Percentiles rank a stretch among this genome's conserved stretches.
These are phyloP conservation scores for Fusarium fujikuroi DNA, from an alignment of 2,329 filamentous ascomycete species.

Conservation along the genomic window DNA sequence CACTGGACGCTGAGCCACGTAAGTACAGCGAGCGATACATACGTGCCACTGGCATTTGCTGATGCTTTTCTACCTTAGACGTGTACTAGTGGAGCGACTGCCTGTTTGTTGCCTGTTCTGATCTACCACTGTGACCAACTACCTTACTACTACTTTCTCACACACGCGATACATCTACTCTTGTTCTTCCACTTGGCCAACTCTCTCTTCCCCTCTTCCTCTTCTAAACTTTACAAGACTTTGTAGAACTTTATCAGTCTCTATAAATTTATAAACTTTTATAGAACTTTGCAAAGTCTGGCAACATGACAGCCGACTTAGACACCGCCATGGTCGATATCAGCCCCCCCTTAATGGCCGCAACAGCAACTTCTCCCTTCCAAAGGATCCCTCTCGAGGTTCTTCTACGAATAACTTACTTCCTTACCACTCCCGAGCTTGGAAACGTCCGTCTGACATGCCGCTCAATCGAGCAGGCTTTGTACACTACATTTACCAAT, in stretches of 20 bases:
- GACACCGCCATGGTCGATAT: conserved; percentile 30
- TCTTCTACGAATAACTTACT: conserved; percentile 63
- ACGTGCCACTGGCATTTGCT: neutral
- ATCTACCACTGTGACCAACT: neutral
- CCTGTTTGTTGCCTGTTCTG: conserved; percentile 31
- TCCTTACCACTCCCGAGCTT: conserved; percentile 66
- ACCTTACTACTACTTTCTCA: neutral
- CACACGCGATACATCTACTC: neutral
- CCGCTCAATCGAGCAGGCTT: conserved; percentile 62
- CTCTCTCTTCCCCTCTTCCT: neutral
- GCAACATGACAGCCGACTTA: conserved; percentile 20
- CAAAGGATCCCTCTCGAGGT: conserved; percentile 67
- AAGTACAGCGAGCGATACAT: neutral
- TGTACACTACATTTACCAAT: conserved; percentile 66
- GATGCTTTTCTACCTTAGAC: neutral
- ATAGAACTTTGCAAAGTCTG: neutral
- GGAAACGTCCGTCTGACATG: conserved; percentile 65
- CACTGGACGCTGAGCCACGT: neutral
- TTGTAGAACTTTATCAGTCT: neutral
- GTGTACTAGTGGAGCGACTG: conserved; percentile 26
- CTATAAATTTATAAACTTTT: neutral
- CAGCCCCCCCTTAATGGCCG: neutral
- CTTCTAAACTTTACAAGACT: neutral
- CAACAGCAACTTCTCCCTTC: conserved; percentile 35
- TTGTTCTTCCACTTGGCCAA: neutral